A percentile compares a stretch with the other conserved stretches of the same genome.
Evolutionary conservation across 345 rosid species (phyloP).

Genomic region (Eucalyptus cloeziana): DNA sequence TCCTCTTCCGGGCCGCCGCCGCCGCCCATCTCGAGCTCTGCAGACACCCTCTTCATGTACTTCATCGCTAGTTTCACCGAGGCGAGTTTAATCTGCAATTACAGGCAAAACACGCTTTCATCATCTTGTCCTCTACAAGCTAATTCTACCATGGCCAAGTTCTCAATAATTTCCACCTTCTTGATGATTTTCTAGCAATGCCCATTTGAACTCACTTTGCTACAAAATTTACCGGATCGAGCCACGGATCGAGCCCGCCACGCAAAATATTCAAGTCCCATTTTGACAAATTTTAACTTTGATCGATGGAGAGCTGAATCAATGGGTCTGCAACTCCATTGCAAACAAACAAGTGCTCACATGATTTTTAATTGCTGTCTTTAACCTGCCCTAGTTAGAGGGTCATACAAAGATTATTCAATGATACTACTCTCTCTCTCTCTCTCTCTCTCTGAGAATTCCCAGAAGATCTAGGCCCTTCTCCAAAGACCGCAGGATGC

Average conservation of each 20-base stretch:
- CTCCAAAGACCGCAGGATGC: neutral
- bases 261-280: neutral
- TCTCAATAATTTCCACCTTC: neutral
- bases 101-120: neutral
- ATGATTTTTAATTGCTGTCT: neutral
- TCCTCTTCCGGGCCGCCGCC: slow-evolving; percentile 80
- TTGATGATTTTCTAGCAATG: neutral
- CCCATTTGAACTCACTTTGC: neutral
- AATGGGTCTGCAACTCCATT: neutral
- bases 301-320: neutral
- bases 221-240: neutral
- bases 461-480: neutral
- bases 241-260: neutral
- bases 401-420: neutral
- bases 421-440: neutral
- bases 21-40: slow-evolving; percentile 58
- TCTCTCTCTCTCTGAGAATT: neutral
- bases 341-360: neutral
- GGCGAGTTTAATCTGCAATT: slow-evolving; percentile 66
- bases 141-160: neutral
- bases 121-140: neutral
- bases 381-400: neutral
- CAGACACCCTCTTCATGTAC: slow-evolving; percentile 93
- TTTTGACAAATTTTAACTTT: neutral
- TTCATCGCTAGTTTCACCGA: slow-evolving; percentile 94